Percentiles rank a stretch among this genome's conserved stretches.
phyloP scores from a whole-genome alignment of 208 protist genomes.

The Leishmania arabica region DNA sequence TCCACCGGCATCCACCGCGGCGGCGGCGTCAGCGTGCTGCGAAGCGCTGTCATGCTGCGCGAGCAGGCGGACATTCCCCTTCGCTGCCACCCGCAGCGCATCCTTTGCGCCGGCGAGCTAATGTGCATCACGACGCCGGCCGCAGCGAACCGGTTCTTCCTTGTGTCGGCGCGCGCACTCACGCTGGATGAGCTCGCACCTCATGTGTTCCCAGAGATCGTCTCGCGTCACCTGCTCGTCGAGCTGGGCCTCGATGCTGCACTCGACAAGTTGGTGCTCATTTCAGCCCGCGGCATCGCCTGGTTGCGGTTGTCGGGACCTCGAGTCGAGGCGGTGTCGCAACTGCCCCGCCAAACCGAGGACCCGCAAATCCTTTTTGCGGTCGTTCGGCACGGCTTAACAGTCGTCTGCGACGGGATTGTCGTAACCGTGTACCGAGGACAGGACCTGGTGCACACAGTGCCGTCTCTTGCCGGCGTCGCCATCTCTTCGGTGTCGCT shows the following conservation, averaged over 20 bases:
- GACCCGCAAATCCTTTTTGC: conserved; percentile 24
- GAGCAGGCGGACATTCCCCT: conserved; percentile 19
- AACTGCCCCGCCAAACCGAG: conserved; percentile 7
- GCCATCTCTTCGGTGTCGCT: conserved; percentile 21
- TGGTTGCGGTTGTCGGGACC: conserved; percentile 11
- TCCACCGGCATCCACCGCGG: conserved; percentile 60
- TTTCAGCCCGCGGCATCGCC: conserved; percentile 22
- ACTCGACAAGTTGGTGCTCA: neutral
- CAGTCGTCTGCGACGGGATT: conserved; percentile 17
- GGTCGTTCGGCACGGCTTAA: conserved; percentile 6
- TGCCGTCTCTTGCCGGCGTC: conserved; percentile 4
- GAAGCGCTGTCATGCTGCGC: conserved; percentile 60
- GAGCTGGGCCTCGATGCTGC: conserved; percentile 12
- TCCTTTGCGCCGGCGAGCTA: conserved; percentile 29
- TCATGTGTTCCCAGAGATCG: neutral
- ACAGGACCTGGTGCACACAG: neutral
- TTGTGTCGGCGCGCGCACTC: conserved; percentile 6
- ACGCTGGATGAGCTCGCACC: conserved; percentile 13
- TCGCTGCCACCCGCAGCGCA: conserved; percentile 4
- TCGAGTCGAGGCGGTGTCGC: conserved; percentile 7
- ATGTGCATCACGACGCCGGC: conserved; percentile 13
- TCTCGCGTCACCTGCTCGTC: conserved; percentile 11
- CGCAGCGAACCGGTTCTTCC: conserved; percentile 22
- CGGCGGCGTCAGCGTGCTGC: conserved; percentile 72
- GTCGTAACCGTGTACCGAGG: conserved; percentile 17